phyloP scores from a whole-genome alignment of 1,284 basidiomycete species.

The Kwoniella shivajii region DNA sequence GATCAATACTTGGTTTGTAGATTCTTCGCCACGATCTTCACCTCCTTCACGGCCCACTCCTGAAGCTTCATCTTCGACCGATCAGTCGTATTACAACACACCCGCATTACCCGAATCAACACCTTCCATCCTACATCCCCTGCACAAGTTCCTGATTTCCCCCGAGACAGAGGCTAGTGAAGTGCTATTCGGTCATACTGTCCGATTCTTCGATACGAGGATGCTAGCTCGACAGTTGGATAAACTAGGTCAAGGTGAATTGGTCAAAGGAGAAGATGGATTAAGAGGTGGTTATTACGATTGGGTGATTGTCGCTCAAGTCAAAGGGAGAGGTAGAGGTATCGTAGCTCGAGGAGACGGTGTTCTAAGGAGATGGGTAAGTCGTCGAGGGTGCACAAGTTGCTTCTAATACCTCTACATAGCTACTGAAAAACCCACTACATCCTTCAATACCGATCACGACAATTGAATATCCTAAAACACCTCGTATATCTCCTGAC shows the following conservation, averaged over 20 bases:
- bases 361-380: constrained; percentile 36
- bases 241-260: constrained; percentile 10
- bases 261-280: constrained; percentile 7
- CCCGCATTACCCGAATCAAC: neutral
- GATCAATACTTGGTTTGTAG: constrained; percentile 20
- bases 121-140: neutral
- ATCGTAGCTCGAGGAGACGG: constrained; percentile 34
- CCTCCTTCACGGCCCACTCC: neutral
- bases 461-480: constrained; percentile 13
- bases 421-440: constrained; percentile 21
- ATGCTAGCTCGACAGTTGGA: neutral
- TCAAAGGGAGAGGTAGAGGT: constrained; percentile 35
- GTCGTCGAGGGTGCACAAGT: no score
- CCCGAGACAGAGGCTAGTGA: constrained; percentile 7
- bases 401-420: neutral
- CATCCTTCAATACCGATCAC: constrained; percentile 4
- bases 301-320: constrained; percentile 33
- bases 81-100: no score
- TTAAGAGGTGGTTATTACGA: constrained; percentile 25
- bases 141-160: constrained; percentile 4
- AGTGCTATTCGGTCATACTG: constrained; percentile 10
- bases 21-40: neutral
- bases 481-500: constrained; percentile 23
- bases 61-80: neutral
- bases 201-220: constrained; percentile 12